These are phyloP conservation scores for Tolypocladium paradoxum DNA, from an alignment of 2,329 filamentous ascomycete species.

Conservation along the genomic window DNA sequence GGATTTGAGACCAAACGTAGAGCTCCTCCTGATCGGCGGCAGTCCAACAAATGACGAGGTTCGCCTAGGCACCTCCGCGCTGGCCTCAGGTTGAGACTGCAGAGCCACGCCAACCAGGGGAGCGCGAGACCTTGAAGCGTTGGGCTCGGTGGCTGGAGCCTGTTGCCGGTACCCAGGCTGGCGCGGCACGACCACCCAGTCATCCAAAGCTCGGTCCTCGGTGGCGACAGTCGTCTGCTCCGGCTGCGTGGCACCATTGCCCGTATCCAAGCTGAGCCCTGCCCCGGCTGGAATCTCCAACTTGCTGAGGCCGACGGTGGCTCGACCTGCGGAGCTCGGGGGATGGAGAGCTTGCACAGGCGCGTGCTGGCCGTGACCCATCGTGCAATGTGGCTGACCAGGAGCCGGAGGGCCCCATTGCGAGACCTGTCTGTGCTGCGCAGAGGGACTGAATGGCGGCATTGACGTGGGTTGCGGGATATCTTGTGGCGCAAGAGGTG, in stretches of 20 bases:
- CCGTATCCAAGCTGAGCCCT: neutral
- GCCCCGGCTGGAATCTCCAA: constrained; percentile 5
- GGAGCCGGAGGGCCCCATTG: neutral
- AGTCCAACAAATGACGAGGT: constrained; percentile 44
- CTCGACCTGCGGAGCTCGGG: constrained; percentile 1
- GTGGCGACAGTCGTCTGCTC: neutral
- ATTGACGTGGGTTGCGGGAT: constrained; percentile 5
- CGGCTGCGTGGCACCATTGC: neutral
- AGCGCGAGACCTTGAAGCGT: neutral
- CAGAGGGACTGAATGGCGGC: constrained; percentile 4
- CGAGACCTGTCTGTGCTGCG: neutral
- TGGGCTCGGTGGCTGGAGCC: neutral
- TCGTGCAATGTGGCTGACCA: neutral
- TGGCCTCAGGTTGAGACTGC: constrained; percentile 9
- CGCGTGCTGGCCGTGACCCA: neutral
- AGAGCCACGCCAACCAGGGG: neutral
- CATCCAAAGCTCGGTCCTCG: constrained; percentile 9
- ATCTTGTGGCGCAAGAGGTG: constrained; percentile 5
- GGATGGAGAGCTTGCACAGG: neutral
- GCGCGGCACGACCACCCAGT: constrained; percentile 21
- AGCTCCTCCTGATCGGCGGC: constrained; percentile 47
- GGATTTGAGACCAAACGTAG: constrained; percentile 38
- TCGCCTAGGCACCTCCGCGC: constrained; percentile 22
- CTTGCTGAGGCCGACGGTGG: constrained; percentile 5
- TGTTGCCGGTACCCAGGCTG: constrained; percentile 4